Evolutionary conservation across 306 rosid species (phyloP), one percentile per base, ranked within the genome.

Genomic region (Sindora glabra): DNA sequence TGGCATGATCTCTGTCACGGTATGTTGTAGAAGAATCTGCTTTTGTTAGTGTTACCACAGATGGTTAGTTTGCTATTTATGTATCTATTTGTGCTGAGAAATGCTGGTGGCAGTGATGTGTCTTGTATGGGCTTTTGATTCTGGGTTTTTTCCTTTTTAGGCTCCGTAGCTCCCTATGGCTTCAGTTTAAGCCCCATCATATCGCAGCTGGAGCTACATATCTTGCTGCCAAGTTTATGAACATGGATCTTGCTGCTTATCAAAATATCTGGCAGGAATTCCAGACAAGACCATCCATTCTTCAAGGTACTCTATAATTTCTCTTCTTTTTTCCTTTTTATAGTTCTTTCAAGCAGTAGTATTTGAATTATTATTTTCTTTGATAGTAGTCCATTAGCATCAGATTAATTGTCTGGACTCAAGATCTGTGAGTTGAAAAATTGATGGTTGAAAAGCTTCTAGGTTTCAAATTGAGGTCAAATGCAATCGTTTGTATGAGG

Each of bases 121-220:
- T 41, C 48, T 34, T 47, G 54, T 58, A 34, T 46, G 24, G 54
- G 33, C 36, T 27, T 40, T 14, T 17, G 59, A 52, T 8, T 49
- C 59, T 77, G 55, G 53, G 42, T 49, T 2, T 37, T 64, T 9
- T 65, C 21, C 32, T 59, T 69, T 86, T 77, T 67, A 94, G 99
- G 90, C 95, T 94, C 53, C 81, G 99, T 62, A 94, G 95, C 67
- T 94, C 97, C 26, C 87, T 94, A 27, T 94, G 97, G 99, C 97
- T 94, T 72, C 99, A 94, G 70, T 94, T 94, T 67, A 86, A 86
- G 67, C 94, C 99, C 25, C 87, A 86, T 69, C 94, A 94, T 63
- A 94, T 94, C 65, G 99, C 99, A 15, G 99, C 95, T 47, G 99
- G 99, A 71, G 97, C 97, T 57, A 84, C 89, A 14, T 86, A 77